Base-by-base conservation (phyloP, 805 yeast genomes). In the Candida tallmaniae region DNA sequence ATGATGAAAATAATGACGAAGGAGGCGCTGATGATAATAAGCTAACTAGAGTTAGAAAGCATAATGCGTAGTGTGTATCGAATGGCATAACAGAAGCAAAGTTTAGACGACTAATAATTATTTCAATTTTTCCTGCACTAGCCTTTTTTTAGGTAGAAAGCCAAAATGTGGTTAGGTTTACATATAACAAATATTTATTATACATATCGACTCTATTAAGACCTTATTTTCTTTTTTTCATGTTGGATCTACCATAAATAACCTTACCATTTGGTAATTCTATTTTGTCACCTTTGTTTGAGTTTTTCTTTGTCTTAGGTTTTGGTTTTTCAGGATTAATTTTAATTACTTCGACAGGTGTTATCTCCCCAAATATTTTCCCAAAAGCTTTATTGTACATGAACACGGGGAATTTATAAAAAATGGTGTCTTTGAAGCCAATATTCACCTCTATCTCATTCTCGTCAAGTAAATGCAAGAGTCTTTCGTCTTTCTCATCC, bases 201-300 rank as follows among this genome's bases (percentile, higher is more conserved):
- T n/a, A 12, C 12, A 25, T 8, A 8, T 25, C 6, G 12, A 7
- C 8, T 7, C 9, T 23, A n/a, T n/a, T n/a, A n/a, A n/a, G n/a
- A 12, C n/a, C 19, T 33, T 35, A 36, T 32, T 42, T 41, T 24
- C 46, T 41, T 27, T 35, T 32, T 17, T 35, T 35, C 19, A 17
- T 27, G n/a, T 27, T 27, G 4, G 36, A 12, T 38, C 66, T 51
- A 7, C 59, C 57, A 35, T 62, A 64, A 12, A 75, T 65, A 8
- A 74, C 74, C 49, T 78, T 78, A 1, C 85, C 85, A 47, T 78
- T 79, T 7, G 82, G 81, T 39, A 79, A 59, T 32, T 65, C 74
- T 29, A 62, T 53, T 42, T 66, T 73, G 37, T 68, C 68, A 7
- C 74, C 76, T 32, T 52, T 56, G 16, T 50, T 60, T 13, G 46